These are phyloP conservation scores for Syzygium jambos DNA, from an alignment of 345 rosid species.

Conservation along the genomic window DNA sequence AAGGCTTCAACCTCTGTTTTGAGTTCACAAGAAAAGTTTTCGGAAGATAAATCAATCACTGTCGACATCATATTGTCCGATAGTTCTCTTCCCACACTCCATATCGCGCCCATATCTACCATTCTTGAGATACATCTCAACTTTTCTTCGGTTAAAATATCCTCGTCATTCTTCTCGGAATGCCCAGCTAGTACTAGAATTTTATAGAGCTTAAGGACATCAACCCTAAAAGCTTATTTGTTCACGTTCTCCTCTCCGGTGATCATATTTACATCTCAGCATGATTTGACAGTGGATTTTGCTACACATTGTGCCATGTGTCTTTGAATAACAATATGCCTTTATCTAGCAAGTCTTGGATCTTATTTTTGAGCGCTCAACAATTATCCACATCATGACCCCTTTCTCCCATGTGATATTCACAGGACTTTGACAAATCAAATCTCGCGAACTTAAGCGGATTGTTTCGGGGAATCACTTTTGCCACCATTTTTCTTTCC, in stretches of 20 bases:
- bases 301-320: not conserved
- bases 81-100: too few relatives aligned
- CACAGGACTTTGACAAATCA: not conserved
- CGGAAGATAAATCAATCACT: too few relatives aligned
- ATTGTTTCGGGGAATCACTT: not conserved
- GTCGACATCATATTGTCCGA: too few relatives aligned
- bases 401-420: not conserved
- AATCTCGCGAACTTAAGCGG: not conserved
- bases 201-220: not conserved
- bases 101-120: too few relatives aligned
- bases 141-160: too few relatives aligned
- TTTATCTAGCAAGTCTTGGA: not conserved
- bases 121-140: too few relatives aligned
- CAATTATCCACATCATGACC: not conserved
- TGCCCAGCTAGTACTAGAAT: too few relatives aligned
- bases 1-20: too few relatives aligned
- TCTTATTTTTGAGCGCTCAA: not conserved
- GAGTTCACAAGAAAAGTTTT: too few relatives aligned
- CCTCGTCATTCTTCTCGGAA: too few relatives aligned
- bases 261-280: not conserved
- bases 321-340: not conserved
- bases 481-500: not conserved
- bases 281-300: not conserved
- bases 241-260: accelerated
- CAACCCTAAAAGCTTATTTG: not conserved